These are phyloP conservation scores for Aspergillus melleus DNA, from an alignment of 2,329 filamentous ascomycete genomes.

Conservation along the genomic window DNA sequence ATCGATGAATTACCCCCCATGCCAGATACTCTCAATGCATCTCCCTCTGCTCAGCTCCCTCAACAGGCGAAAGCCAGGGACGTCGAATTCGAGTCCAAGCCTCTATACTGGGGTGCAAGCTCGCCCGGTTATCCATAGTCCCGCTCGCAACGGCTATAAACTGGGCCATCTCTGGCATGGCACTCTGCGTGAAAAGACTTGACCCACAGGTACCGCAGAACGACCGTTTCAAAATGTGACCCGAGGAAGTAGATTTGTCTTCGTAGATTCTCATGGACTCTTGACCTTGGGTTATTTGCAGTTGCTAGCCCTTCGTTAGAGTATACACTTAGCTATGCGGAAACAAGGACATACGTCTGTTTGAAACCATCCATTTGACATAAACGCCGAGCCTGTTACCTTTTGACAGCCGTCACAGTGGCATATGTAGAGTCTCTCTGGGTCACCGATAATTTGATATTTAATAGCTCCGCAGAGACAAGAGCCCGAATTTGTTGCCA, in stretches of 20 bases:
- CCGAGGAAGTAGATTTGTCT: conserved; percentile 10
- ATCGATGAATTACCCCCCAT: too few relatives aligned
- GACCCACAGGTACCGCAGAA: conserved; percentile 25
- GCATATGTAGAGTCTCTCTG: conserved; percentile 17
- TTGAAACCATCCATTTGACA: conserved; percentile 20
- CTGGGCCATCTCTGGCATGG: not conserved
- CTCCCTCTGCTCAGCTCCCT: conserved; percentile 2
- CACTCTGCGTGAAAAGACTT: conserved; percentile 5
- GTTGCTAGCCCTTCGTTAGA: conserved; percentile 11
- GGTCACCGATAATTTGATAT: conserved; percentile 18
- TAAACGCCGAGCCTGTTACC: conserved; percentile 21
- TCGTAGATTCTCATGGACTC: conserved; percentile 16
- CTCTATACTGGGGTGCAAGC: not conserved
- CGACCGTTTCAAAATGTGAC: conserved; percentile 12
- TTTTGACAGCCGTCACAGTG: conserved; percentile 27
- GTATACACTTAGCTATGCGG: not conserved
- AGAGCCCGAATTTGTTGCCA: conserved; percentile 10
- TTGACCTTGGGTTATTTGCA: conserved; percentile 11
- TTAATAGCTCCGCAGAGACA: conserved; percentile 22
- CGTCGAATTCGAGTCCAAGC: conserved; percentile 6
- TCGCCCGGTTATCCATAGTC: conserved; percentile 11
- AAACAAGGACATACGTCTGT: conserved; percentile 9
- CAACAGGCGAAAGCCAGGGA: conserved; percentile 3
- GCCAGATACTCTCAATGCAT: not conserved
- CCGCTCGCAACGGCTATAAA: conserved; percentile 12